Evolutionary conservation across 495 filamentous ascomycete species (phyloP).

Genomic region (Talaromyces stipitatus): DNA sequence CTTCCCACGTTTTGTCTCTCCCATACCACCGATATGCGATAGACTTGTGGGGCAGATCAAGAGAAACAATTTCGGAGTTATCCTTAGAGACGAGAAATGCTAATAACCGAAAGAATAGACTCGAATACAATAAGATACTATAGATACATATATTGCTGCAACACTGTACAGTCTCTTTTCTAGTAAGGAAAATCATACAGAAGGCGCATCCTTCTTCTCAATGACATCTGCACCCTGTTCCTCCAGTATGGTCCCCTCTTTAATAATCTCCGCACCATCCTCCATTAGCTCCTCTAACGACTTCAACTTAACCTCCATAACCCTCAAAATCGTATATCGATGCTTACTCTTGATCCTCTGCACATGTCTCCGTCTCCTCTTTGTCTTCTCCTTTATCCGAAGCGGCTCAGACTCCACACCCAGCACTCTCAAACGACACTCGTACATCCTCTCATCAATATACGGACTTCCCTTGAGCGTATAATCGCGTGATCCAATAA

Average conservation of each 20-base stretch:
- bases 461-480: conserved; percentile 73
- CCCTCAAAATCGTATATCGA: conserved; percentile 72
- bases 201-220: neutral
- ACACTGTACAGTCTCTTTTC: neutral
- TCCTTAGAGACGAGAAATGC: neutral
- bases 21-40: no score
- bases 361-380: conserved; percentile 69
- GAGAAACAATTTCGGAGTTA: neutral
- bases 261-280: conserved; percentile 34
- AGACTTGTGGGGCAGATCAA: neutral
- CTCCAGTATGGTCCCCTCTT: conserved; percentile 13
- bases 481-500: conserved; percentile 80
- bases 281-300: conserved; percentile 47
- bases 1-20: no score
- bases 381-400: conserved; percentile 86
- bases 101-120: neutral
- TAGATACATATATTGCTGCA: neutral
- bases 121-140: neutral
- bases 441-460: conserved; percentile 73
- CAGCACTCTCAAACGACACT: conserved; percentile 78
- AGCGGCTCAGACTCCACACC: conserved; percentile 84
- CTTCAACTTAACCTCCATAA: conserved; percentile 72
- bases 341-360: conserved; percentile 79
- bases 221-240: neutral
- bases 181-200: neutral